A percentile compares a stretch with the other conserved stretches of the same genome.
Conservation (phyloP, 1,284 basidiomycete genomes). For the Heterobasidion occidentale region DNA sequence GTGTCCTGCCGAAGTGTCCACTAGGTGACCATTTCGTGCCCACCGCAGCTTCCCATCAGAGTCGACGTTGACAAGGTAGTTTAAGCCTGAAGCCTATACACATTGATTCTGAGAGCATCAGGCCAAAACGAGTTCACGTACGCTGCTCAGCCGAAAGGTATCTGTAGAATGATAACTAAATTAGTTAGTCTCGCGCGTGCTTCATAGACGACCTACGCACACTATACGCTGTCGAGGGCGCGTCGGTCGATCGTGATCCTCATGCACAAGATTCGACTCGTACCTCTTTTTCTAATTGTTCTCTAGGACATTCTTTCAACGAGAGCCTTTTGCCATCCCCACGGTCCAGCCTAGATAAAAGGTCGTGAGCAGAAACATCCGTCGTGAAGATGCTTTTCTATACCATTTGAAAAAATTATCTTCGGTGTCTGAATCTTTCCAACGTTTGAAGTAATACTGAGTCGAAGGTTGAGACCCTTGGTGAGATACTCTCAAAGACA, state of each 20-base stretch:
- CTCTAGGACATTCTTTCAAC: slow-evolving; percentile 57
- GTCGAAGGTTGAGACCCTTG: too few relatives aligned
- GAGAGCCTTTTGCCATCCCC: slow-evolving; percentile 62
- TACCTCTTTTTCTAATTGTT: slow-evolving; percentile 63
- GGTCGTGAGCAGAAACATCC: too few relatives aligned
- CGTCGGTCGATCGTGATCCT: not conserved
- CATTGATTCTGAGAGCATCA: not conserved
- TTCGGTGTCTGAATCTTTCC: slow-evolving; percentile 53
- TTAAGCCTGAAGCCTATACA: slow-evolving; percentile 32
- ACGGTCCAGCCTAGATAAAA: slow-evolving; percentile 51
- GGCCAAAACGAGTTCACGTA: slow-evolving; percentile 15
- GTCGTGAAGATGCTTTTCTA: too few relatives aligned
- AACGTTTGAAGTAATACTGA: slow-evolving; percentile 59
- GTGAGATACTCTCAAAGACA: not conserved
- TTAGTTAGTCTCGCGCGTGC: too few relatives aligned
- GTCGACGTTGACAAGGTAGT: slow-evolving; percentile 64
- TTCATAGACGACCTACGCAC: not conserved
- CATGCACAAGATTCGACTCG: not conserved
- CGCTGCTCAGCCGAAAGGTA: slow-evolving; percentile 66
- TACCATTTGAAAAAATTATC: slow-evolving; percentile 73
- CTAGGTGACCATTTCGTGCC: slow-evolving; percentile 55
- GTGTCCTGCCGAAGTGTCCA: slow-evolving; percentile 52
- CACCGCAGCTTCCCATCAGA: slow-evolving; percentile 62
- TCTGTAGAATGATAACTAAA: too few relatives aligned
- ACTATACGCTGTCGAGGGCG: not conserved